Conservation (phyloP, 1,139 yeast species). For the Neolecta irregularis region DNA sequence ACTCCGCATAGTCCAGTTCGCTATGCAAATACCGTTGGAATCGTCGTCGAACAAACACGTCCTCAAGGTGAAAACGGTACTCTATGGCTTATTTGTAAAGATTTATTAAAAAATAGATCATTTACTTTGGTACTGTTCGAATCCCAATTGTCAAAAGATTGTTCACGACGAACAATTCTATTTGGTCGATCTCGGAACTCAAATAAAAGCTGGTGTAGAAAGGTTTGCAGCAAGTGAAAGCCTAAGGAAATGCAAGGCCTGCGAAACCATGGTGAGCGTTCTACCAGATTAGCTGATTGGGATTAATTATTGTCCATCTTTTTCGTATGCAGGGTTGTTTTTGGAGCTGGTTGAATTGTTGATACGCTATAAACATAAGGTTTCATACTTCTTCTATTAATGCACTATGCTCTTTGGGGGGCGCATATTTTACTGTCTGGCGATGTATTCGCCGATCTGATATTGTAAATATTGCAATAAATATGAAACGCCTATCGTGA, state of each 20-base stretch:
- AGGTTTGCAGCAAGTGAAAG: conserved; percentile 48
- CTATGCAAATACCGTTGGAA: conserved; percentile 69
- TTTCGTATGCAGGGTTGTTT: too few relatives aligned
- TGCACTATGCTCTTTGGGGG: too few relatives aligned
- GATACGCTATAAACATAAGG: too few relatives aligned
- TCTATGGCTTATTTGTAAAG: neutral
- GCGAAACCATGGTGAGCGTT: conserved; percentile 46
- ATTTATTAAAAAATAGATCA: conserved; percentile 3
- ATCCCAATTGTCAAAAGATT: conserved; percentile 37
- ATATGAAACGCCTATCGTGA: too few relatives aligned
- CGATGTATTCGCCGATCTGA: too few relatives aligned
- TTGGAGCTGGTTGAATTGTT: too few relatives aligned
- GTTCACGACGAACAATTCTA: conserved; percentile 60
- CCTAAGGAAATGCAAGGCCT: conserved; percentile 55
- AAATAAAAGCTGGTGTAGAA: conserved; percentile 68
- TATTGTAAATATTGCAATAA: too few relatives aligned
- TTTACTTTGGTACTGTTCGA: conserved; percentile 73
- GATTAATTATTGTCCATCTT: too few relatives aligned
- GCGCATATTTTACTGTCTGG: too few relatives aligned
- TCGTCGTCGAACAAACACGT: conserved; percentile 89
- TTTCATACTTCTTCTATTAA: too few relatives aligned
- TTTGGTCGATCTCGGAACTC: conserved; percentile 74
- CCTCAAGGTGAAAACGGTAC: conserved; percentile 54
- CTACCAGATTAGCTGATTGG: too few relatives aligned
- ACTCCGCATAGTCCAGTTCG: conserved; percentile 86